Evolutionary conservation across 2,329 filamentous ascomycete genomes (phyloP), one percentile per base, ranked within the genome.

Genomic region (Epichloe hybrida): DNA sequence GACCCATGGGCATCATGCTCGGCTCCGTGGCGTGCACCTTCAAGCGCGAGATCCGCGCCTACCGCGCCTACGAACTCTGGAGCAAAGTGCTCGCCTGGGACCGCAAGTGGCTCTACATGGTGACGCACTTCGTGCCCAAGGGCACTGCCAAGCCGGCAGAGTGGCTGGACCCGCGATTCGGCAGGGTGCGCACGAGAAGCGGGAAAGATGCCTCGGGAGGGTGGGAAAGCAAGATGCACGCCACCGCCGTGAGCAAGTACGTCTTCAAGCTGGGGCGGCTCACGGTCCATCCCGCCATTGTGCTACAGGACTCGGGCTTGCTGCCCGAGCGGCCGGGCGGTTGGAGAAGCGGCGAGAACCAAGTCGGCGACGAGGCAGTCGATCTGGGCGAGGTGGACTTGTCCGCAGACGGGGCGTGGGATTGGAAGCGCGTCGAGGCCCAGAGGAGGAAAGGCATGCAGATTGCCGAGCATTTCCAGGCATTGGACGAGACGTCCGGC

Each of bases 191-290:
- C 51, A 66, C 65, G 43, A 68, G 68, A n/a, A 69, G 70, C 34
- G 54, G 60, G 36, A 58, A 63, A 41, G 65, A 69, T 45, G 57
- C 59, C 3, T 56, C 67, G 27, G 64, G 63, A 2, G 72, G 74
- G 34, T 79, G 78, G 64, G 73, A 80, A 64, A 81, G 77, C 66
- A 80, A 77, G 53, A 75, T 91, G 39, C 76, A 84, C 57, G 87
- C 86, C 1, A 83, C 83, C 0, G 82, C 81, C 1, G 66, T 91
- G 42, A 83, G 79, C 69, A 90, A 89, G 70, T 91, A 91, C 64
- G 86, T 91, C 40, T 82, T 88, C 64, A 91, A 91, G 71, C 74
- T 88, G 51, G 86, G 84, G 1, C 75, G 91, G 23, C 73, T 93
- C 60, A 97, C 91, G 0, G 80, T 97, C 4, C 81, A 90, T 56